Base-by-base conservation (phyloP, 805 yeast species). In the Pichia deserticola region DNA sequence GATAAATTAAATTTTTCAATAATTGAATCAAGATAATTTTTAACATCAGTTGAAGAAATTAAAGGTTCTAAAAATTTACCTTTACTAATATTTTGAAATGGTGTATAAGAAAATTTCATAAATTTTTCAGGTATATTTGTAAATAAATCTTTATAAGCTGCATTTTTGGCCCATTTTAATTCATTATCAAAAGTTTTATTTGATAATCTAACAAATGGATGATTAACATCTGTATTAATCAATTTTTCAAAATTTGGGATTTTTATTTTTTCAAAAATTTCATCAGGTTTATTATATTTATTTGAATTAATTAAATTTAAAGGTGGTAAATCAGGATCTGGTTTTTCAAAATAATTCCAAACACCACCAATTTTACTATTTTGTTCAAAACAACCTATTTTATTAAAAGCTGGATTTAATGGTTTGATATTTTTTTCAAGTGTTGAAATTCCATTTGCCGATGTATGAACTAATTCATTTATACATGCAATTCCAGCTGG, bases 51-150 rank as follows among this genome's bases (percentile, higher is more conserved):
- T 40, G 68, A 36, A 11, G 54, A 42, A 25, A 54, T 39, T 10
- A 54, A 36, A 1, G 57, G 57, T 20, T 38, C 44, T 27, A 54
- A 35, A 13, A 47, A 38, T 36, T 40, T 48, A 25, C 49, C 49
- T 32, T 41, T 45, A 35, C 45, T 50, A 4, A 52, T 29, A n/a
- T 44, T 29, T 35, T 43, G 6, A 27, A 43, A 50, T 1, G 49
- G 51, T 10, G 47, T 61, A 51, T 71, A 71, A 4, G 76, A 71
- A 52, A 64, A 73, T 35, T 70, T 54, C 55, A 72, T 70, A 51
- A 66, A 71, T 42, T 69, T 59, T 33, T 68, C 52, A 7, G 76
- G 73, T 34, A 73, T 65, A 54, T 73, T 73, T 15, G 78, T 73
- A 58, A 65, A 73, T 11, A 73, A 57, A 45, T 64, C 63, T 7